These are phyloP conservation scores for Dictyostelium intermedium DNA, from an alignment of 78 protist genomes.

Conservation along the genomic window DNA sequence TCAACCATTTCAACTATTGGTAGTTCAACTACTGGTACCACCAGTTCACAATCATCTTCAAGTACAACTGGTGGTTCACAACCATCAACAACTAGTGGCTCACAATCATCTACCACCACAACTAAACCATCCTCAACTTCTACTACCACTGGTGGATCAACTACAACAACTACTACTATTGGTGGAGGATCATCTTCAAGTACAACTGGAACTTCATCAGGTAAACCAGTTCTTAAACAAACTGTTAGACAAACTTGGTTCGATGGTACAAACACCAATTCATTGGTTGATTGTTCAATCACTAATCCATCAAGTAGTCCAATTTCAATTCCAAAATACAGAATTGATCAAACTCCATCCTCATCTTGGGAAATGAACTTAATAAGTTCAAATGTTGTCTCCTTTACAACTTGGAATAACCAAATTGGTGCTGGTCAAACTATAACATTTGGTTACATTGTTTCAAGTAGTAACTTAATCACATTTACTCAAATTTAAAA, in stretches of 20 bases:
- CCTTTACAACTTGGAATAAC: constrained; percentile 3
- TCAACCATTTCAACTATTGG: background rate
- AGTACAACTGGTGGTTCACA: background rate
- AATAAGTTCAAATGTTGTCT: background rate
- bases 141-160: constrained; percentile 6
- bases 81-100: constrained; percentile 4
- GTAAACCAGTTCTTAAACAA: background rate
- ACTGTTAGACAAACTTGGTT: background rate
- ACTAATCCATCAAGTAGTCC: background rate
- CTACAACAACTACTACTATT: constrained; percentile 16
- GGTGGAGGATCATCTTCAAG: background rate
- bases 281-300: background rate
- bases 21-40: background rate
- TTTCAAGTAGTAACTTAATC: background rate
- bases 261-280: constrained; percentile 9
- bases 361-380: background rate
- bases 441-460: constrained; percentile 29
- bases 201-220: background rate
- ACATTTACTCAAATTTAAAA: background rate
- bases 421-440: constrained; percentile 16
- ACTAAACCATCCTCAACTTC: background rate
- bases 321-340: background rate
- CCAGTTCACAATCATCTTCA: background rate
- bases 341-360: background rate
- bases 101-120: background rate